Base-by-base conservation (phyloP, 495 filamentous ascomycete species). In the Aspergillus sparsus region DNA sequence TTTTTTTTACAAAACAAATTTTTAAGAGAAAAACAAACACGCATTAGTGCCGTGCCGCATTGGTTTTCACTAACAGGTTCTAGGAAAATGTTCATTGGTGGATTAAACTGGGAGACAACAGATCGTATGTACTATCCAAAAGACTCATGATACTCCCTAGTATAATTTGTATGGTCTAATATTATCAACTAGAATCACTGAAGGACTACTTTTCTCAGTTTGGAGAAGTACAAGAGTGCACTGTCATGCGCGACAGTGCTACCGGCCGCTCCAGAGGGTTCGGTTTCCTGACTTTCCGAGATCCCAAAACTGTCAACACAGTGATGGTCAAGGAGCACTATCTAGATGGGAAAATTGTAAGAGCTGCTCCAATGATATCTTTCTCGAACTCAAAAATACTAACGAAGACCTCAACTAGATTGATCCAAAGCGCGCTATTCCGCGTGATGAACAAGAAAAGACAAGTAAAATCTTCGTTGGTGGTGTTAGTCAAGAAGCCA, bases 311-410 rank as follows among this genome's bases (percentile, higher is more conserved):
- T 11, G 94, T 98, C 62, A 98, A 98, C 71, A 96, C 92, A 63
- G 94, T 98, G 39, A 98, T 98, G 94, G 94, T 98, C 62, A 98
- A 98, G 79, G 94, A 98, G 70, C 94, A 98, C 73, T 96, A 92
- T 66, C 81, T 98, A 13, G 94, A 98, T 75, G 94, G 95, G 53
- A 98, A 98, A 71, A 96, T 98, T 74, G 94, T 98, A 83, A 82
- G 92, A 49, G 53, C 5, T 34, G 10, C 46, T n/a, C 39, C 62
- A 34, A 42, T 60, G 6, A 27, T 36, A 2, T 9, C 12, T 37
- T 15, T 37, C 57, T 55, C 47, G 55, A 27, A 51, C 62, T 55
- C 58, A 15, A 13, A 11, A 16, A 32, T 42, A 54, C 9, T 71
- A 78, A 60, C 77, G 62, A 45, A 11, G 55, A 70, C 33, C 52